A percentile compares a stretch with the other conserved stretches of the same genome.
Conservation (phyloP, 73 alveolate genomes). For the Blepharisma stoltei region DNA sequence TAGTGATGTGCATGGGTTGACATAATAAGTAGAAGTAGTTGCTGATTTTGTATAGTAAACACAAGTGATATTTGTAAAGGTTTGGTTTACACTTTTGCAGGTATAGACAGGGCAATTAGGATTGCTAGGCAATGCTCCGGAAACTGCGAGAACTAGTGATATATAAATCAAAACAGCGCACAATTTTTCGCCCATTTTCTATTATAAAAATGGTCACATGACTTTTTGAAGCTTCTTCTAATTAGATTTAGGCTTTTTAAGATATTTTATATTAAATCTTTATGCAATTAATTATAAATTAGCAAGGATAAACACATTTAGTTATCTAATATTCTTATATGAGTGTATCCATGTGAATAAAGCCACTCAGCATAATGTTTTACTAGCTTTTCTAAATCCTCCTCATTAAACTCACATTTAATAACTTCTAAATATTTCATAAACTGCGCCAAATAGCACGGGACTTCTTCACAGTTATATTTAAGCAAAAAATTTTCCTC, state of each 20-base stretch:
- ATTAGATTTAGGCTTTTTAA: too few species aligned
- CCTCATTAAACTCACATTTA: not conserved
- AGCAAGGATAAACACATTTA: not conserved
- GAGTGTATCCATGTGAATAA: constrained; percentile 27
- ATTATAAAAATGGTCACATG: too few species aligned
- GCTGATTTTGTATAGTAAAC: not conserved
- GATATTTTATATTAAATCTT: too few species aligned
- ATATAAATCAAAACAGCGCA: too few species aligned
- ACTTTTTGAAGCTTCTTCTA: too few species aligned
- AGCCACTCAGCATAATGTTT: constrained; percentile 26
- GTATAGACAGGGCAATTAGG: constrained; percentile 6
- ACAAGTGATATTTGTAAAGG: not conserved
- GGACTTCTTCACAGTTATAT: not conserved
- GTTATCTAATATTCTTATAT: not conserved
- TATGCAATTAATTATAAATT: too few species aligned
- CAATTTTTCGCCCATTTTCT: too few species aligned
- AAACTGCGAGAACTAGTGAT: too few species aligned
- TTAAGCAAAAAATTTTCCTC: not conserved
- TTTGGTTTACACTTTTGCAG: not conserved
- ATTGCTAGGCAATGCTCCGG: too few species aligned
- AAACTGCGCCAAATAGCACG: constrained; percentile 3
- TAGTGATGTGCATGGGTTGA: not conserved
- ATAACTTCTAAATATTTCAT: not conserved
- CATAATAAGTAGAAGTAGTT: not conserved
- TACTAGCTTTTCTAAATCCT: not conserved